These are phyloP conservation scores for Eucalyptus tenuipes DNA, from an alignment of 345 rosid genomes.

Conservation along the genomic window DNA sequence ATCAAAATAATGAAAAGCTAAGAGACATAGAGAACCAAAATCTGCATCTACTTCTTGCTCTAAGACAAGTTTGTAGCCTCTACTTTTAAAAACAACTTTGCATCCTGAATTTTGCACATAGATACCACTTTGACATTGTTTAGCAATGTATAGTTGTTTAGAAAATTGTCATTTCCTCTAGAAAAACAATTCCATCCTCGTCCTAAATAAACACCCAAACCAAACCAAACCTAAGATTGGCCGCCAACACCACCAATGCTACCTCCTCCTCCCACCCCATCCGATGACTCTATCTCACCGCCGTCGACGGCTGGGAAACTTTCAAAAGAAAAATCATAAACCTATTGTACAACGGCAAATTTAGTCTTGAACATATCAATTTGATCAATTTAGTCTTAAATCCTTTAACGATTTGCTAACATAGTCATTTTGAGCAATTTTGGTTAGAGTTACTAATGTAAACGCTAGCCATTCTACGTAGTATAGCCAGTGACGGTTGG, in stretches of 20 bases:
- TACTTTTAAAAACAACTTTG: background rate
- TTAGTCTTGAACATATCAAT: too few relatives aligned
- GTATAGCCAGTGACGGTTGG: accelerated
- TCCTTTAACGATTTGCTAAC: too few relatives aligned
- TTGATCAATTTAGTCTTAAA: too few relatives aligned
- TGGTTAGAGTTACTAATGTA: too few relatives aligned
- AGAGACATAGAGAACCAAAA: background rate
- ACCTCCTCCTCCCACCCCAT: background rate
- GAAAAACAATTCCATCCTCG: background rate
- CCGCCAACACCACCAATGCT: background rate
- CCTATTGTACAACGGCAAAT: too few relatives aligned
- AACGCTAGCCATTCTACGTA: accelerated
- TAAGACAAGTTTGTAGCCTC: background rate
- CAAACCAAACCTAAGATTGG: background rate
- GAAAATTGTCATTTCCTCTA: background rate
- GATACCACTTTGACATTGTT: background rate
- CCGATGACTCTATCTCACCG: background rate
- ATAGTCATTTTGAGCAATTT: accelerated
- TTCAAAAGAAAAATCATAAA: too few relatives aligned
- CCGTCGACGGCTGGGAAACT: accelerated
- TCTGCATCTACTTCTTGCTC: background rate
- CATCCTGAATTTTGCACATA: background rate
- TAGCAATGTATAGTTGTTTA: background rate
- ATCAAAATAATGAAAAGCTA: background rate
- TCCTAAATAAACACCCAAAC: background rate